phyloP scores from a whole-genome alignment of 345 rosid genomes.

The Citrus sinensis region DNA sequence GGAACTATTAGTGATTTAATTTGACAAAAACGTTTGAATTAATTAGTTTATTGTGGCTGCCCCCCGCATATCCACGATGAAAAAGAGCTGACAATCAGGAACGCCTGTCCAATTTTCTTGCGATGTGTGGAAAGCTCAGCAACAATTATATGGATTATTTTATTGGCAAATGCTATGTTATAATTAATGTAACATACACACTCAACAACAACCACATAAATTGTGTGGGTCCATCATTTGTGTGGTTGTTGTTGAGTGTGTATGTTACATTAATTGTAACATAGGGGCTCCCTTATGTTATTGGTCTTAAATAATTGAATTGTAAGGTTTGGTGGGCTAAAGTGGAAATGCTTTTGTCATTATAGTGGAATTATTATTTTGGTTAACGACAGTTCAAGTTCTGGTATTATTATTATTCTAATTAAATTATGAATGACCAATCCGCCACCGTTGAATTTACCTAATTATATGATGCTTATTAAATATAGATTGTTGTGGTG shows the following conservation, averaged over 20 bases:
- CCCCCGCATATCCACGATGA: background rate
- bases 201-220: too few relatives aligned
- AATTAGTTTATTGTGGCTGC: background rate
- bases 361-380: too few relatives aligned
- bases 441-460: background rate
- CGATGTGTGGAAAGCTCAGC: background rate
- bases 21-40: background rate
- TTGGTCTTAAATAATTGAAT: background rate
- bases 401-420: too few relatives aligned
- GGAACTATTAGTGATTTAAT: background rate
- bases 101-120: background rate
- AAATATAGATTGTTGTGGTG: background rate
- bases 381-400: background rate
- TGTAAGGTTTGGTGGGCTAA: background rate
- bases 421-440: too few relatives aligned
- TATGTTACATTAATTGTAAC: too few relatives aligned
- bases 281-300: background rate
- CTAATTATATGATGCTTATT: background rate
- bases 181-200: too few relatives aligned
- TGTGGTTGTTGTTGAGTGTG: too few relatives aligned
- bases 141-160: background rate
- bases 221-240: too few relatives aligned
- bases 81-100: background rate
- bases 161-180: background rate
- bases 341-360: background rate